phyloP scores from a whole-genome alignment of 2,329 filamentous ascomycete genomes.

The Nemania bipapillata region DNA sequence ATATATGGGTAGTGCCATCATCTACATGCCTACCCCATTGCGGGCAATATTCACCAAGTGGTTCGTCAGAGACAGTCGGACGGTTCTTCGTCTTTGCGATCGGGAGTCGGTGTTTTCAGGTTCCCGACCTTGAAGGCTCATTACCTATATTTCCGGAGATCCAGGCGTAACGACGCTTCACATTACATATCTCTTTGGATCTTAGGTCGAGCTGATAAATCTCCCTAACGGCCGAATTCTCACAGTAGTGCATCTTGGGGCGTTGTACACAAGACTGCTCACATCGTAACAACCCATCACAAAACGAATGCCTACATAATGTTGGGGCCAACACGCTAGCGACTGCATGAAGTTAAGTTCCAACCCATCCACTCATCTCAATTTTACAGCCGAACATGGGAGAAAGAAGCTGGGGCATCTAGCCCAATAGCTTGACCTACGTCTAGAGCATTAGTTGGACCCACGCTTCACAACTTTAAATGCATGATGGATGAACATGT shows the following conservation, averaged over 20 bases:
- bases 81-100: not conserved
- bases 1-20: constrained; percentile 1
- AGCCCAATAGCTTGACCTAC: not conserved
- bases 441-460: not conserved
- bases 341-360: not conserved
- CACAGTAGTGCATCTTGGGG: not conserved
- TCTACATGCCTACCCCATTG: not conserved
- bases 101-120: not conserved
- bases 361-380: not conserved
- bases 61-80: not conserved
- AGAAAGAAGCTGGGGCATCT: not conserved
- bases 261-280: not conserved
- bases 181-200: not conserved
- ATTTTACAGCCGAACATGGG: not conserved
- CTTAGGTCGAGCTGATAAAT: not conserved
- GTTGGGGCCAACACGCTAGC: not conserved
- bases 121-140: not conserved
- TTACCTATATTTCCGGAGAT: not conserved
- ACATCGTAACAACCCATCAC: not conserved
- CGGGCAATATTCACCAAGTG: not conserved
- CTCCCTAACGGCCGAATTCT: not conserved
- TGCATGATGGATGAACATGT: not conserved
- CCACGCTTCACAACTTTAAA: not conserved
- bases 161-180: not conserved
- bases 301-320: not conserved